Percentiles rank a stretch among this genome's conserved stretches.
phyloP scores from a whole-genome alignment of 495 filamentous ascomycete genomes.

The Thermochaetoides thermophila region DNA sequence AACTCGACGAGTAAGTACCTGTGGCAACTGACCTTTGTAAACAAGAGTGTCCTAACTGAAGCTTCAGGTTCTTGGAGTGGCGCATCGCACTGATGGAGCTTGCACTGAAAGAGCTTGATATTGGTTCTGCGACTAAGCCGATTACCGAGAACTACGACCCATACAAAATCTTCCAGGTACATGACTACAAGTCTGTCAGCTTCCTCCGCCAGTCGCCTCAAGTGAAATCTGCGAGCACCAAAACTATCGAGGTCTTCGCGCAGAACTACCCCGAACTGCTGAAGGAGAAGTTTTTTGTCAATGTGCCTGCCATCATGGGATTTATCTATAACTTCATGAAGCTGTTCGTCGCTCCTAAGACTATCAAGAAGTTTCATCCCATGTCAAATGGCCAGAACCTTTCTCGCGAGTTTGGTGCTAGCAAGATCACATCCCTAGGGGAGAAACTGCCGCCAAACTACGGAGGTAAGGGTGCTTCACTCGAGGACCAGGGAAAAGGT shows the following conservation, averaged over 20 bases:
- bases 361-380: conserved; percentile 71
- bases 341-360: conserved; percentile 61
- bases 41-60: conserved; percentile 8
- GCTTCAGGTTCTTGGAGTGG: conserved; percentile 63
- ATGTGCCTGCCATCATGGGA: conserved; percentile 74
- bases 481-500: conserved; percentile 24
- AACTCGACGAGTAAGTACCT: conserved; percentile 54
- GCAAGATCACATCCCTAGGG: conserved; percentile 33
- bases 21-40: not conserved
- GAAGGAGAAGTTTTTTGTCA: conserved; percentile 82
- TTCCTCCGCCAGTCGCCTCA: conserved; percentile 60
- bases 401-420: conserved; percentile 41
- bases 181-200: conserved; percentile 73
- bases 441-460: conserved; percentile 53
- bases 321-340: conserved; percentile 74
- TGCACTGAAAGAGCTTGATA: conserved; percentile 51
- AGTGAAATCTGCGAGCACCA: conserved; percentile 55
- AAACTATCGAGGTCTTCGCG: conserved; percentile 63
- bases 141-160: conserved; percentile 70
- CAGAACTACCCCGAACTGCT: conserved; percentile 78
- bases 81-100: conserved; percentile 77
- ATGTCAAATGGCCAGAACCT: conserved; percentile 62
- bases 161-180: conserved; percentile 77
- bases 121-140: conserved; percentile 47
- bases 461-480: conserved; percentile 48